Percentiles rank a stretch among this genome's conserved stretches.
phyloP scores from a whole-genome alignment of 768 basidiomycete genomes.

The Trametes cubensis region DNA sequence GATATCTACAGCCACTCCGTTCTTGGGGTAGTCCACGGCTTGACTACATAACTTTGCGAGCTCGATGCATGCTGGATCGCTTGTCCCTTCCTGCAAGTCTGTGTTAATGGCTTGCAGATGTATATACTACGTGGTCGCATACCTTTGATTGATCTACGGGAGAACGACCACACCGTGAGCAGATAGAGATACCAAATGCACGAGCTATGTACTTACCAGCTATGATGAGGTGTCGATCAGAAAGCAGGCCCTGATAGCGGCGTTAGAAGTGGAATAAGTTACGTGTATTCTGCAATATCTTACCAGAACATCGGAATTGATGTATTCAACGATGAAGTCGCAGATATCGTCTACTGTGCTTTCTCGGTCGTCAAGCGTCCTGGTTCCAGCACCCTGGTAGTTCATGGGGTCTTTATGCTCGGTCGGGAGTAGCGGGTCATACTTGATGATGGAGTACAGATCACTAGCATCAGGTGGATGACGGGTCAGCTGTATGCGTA shows the following conservation, averaged over 20 bases:
- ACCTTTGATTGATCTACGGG: conserved; percentile 71
- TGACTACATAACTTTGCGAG: conserved; percentile 63
- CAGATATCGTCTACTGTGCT: conserved; percentile 72
- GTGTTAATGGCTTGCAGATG: neutral
- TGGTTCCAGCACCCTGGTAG: conserved; percentile 43
- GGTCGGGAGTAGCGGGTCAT: conserved; percentile 57
- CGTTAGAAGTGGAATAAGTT: neutral
- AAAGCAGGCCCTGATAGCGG: conserved; percentile 30
- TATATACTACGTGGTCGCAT: neutral
- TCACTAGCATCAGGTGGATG: conserved; percentile 47
- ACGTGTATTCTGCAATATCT: conserved; percentile 22
- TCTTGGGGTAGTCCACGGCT: conserved; percentile 84
- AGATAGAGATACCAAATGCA: no score
- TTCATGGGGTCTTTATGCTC: conserved; percentile 51
- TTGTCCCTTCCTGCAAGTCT: conserved; percentile 56
- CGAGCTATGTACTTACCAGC: conserved; percentile 50
- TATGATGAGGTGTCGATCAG: conserved; percentile 67
- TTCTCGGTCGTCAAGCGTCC: conserved; percentile 35
- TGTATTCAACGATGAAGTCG: conserved; percentile 82
- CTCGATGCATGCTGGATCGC: conserved; percentile 55
- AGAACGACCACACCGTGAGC: neutral
- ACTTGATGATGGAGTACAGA: conserved; percentile 60
- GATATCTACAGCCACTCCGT: conserved; percentile 66
- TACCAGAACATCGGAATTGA: conserved; percentile 81
- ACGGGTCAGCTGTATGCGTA: neutral